Evolutionary conservation across 1,284 basidiomycete genomes (phyloP), one percentile per base, ranked within the genome.

Genomic region (Apiotrichum gamsii): DNA sequence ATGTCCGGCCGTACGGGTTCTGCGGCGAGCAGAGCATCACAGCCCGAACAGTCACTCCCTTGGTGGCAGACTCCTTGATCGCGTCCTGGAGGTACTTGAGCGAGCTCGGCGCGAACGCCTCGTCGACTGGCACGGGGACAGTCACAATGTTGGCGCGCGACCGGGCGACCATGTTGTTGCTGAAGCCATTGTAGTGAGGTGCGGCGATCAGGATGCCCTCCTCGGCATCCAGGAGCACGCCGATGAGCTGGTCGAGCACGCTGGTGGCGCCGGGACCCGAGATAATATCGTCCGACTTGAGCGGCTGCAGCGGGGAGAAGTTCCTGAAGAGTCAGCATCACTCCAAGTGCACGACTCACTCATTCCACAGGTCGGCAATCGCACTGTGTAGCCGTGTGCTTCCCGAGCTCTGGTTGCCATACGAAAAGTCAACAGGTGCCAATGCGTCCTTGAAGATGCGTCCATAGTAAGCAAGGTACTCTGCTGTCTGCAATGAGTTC

Each of bases 1-100:
- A 67, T 9, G 66, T 62, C 37, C 61, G 47, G 11, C 69, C 74
- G 1, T 70, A 60, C 0, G 73, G 74, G 54, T 76, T 76, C 44
- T 74, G 70, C 3, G 74, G 74, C 25, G 73, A 74, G 41, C 69
- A 70, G 0, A 75, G 56, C 34, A 75, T 62, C 63, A 69, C 54
- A 1, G 63, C 66, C 25, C 66, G 52, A 15, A 62, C 56, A 16
- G 46, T 56, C n/a, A 60, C 51, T 3, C 63, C 63, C 32, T 60
- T 39, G n/a, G 40, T 39, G 39, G 47, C 55, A 23, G 58, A 45
- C 28, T 59, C 44, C 29, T 49, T 51, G 10, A 61, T 43, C 8
- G 53, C 56, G n/a, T 45, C 31, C 39, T 63, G 61, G 24, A 54
- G 43, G 16, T 43, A 45, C 13, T 47, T 40, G 15, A 46, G 35